Evolutionary conservation across 768 basidiomycete genomes (phyloP), one percentile per base, ranked within the genome.

Genomic region (Lactarius psammicola): DNA sequence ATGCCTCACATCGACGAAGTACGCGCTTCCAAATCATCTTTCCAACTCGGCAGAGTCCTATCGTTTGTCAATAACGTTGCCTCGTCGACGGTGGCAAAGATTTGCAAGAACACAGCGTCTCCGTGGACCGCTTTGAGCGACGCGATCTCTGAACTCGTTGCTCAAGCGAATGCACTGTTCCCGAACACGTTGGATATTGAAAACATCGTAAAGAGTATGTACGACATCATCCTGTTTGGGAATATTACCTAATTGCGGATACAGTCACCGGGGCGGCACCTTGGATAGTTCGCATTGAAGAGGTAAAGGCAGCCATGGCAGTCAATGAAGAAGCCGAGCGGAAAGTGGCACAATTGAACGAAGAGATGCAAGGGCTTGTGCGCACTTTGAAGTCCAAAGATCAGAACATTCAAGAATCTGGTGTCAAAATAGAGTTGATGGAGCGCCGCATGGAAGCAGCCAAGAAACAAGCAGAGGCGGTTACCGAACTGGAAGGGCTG

Each of bases 351-450:
- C 88, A 92, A 67, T 82, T 97, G 28, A 90, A 88, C 68, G 95
- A 97, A 68, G 94, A 98, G 76, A 85, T 97, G 70, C 90, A 94
- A 72, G 89, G 89, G 9, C 85, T 98, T 46, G 84, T 89, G 33
- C 88, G 95, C 34, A 91, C 84, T 58, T 81, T 98, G 73, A 91
- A 90, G 74, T 78, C 85, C n/a, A 87, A 92, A 77, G 97, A 98
- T 68, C 94, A 97, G 80, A 82, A 77, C 30, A 87, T 94, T 40
- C 94, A 98, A 75, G 97, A 98, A 73, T 81, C 87, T 5, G 79
- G 80, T 2, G 95, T 98, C 62, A 98, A 95, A 81, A 94, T 98
- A 63, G 94, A 98, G 74, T 82, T 95, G 17, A 91, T 98, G 86
- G 95, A 97, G 74, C 87, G 95, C 55, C 85, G 94, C 36, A 87